Evolutionary conservation across 352 stramenopile genomes (phyloP), one percentile per base, ranked within the genome.

Genomic region (Phytopythium ostracodes): DNA sequence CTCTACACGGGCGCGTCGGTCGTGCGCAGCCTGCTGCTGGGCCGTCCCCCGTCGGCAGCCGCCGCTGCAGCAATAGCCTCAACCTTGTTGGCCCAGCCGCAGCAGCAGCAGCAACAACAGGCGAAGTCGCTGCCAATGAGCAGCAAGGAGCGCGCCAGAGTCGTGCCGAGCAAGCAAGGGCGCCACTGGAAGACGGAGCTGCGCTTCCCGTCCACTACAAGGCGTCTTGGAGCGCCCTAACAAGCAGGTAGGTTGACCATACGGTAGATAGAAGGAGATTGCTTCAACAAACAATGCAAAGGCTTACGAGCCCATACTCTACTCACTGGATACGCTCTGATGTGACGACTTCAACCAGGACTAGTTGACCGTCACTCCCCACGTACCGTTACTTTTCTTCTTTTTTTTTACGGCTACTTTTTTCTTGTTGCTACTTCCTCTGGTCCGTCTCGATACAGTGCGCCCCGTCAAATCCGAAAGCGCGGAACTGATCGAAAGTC

Each of bases 161-260:
- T 50, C 35, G 22, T 59, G 11, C 54, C 54, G 8, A 17, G 7
- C 35, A 59, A 59, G 36, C 54, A 59, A 25, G 54, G 54, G 15
- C 54, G 54, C 2, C 54, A 59, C 54, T 59, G 54, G 54, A 59
- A 59, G 35, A 59, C 36, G 5, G 54, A 59, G 54, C 38, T 59
- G 35, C 35, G 14, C 35, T 59, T 59, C 54, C 38, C 54, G 22
- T 35, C 35, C 9, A 17, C 36, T 11, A 2, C 24, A 8, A 50
- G 22, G 43, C n/a, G 22, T 4, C 43, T 24, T 10, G 40, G 40
- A 47, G 40, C 22, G 43, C 22, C 43, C 24, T 29, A 31, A 22
- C 44, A 6, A 17, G 22, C 14, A 17, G 38, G 22, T 4, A 38
- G 33, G 7, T 15, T 38, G 6, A 38, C 1, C 33, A 1, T 38